Conservation (phyloP, 2,329 filamentous ascomycete genomes). For the Colletotrichum shisoi region DNA sequence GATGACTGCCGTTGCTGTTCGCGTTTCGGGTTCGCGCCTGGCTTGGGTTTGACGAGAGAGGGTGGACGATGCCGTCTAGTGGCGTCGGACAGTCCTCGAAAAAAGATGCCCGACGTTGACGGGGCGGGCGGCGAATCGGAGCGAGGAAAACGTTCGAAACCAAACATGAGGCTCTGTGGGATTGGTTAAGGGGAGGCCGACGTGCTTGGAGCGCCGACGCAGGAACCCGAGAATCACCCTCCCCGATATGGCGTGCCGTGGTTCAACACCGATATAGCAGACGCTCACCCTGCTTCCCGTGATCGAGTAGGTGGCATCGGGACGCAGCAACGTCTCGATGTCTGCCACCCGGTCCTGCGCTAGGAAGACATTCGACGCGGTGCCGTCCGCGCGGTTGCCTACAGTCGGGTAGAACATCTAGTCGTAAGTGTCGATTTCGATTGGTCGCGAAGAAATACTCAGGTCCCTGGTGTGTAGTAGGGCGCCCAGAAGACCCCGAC, state of each 20-base stretch:
- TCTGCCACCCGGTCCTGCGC: conserved; percentile 42
- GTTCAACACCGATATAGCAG: conserved; percentile 10
- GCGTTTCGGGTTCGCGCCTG: no score
- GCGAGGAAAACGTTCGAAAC: no score
- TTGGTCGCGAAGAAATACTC: conserved; percentile 40
- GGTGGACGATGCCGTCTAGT: no score
- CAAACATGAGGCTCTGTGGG: no score
- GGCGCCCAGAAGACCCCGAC: conserved; percentile 41
- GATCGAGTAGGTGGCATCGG: conserved; percentile 42
- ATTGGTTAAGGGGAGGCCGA: no score
- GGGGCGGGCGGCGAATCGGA: no score
- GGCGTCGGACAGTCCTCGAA: no score
- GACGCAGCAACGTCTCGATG: conserved; percentile 41
- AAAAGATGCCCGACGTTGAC: no score
- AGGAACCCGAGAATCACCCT: no score
- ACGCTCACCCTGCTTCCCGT: conserved; percentile 44
- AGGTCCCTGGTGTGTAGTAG: conserved; percentile 1
- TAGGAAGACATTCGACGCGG: conserved; percentile 44
- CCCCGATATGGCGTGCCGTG: background rate
- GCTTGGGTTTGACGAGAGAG: no score
- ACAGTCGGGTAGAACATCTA: conserved; percentile 45
- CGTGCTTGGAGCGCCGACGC: no score
- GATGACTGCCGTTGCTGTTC: no score
- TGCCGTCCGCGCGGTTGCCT: conserved; percentile 43
- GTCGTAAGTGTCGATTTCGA: conserved; percentile 36